Base-by-base conservation (phyloP, 495 filamentous ascomycete genomes). In the Talaromyces trachyspermus region DNA sequence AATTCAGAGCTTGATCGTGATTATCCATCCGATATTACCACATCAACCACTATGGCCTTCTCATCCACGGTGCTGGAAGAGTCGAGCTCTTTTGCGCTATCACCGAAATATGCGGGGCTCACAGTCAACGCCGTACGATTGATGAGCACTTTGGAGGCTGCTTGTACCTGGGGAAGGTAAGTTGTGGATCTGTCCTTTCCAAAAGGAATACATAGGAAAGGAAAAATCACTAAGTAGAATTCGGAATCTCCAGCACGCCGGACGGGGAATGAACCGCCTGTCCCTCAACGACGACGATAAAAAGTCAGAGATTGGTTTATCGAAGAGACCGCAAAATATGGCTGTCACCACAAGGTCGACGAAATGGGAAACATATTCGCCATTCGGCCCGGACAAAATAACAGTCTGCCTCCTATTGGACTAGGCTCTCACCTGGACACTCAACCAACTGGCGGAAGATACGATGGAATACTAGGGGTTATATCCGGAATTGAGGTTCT, bases 301-400 rank as follows among this genome's bases (percentile, higher is more conserved):
- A 54, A 70, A 46, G 84, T 73, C 5, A 78, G 85, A 32, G 75
- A 80, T 50, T 90, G 84, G 84, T 86, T 90, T 50, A 73, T 79
- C 6, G 53, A 72, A 6, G 79, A 81, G 19, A 80, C 79, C 0
- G 51, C 70, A 54, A 68, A 69, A 9, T 58, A 88, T 4, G 83
- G 80, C 7, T 88, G 83, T 58, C 57, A 68, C n/a, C 65, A 77
- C 3, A 67, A 61, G 4, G 54, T 78, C 19, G 81, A 85, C 51
- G 58, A 75, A 26, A 83, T 85, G 79, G 80, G 80, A 2, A 89
- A 88, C 48, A 83, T 81, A 52, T 89, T 88, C 59, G 84, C 85
- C 2, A 58, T 80, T 0, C 72, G 77, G 20, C 61, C 75, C 1
- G 84, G 84, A 0, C 55, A 60, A n/a, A 56, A 61, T 18, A 58